Evolutionary conservation across 257 asterid species (phyloP).

Genomic region (Gentiana dahurica): DNA sequence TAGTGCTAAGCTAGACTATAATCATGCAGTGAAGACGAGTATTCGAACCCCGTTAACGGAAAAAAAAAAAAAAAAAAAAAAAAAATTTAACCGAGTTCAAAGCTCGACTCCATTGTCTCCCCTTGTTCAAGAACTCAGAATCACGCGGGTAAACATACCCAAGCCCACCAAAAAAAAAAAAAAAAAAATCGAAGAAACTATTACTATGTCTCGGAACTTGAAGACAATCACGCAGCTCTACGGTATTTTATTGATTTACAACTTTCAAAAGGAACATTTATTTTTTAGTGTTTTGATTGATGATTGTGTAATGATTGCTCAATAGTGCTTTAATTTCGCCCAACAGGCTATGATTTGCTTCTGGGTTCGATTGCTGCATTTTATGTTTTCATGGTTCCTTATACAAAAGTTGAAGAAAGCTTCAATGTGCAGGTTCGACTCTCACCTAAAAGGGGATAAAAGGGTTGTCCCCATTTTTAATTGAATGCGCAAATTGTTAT

Average conservation of each 20-base stretch:
- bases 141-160: slow-evolving; percentile 17
- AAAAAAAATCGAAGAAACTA: too few relatives aligned
- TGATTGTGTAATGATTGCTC: background rate
- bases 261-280: background rate
- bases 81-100: background rate
- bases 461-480: background rate
- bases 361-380: slow-evolving; percentile 76
- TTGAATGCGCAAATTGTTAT: background rate
- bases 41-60: background rate
- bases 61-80: background rate
- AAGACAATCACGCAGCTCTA: slow-evolving; percentile 13
- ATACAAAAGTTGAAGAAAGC: slow-evolving; percentile 97
- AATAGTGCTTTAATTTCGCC: background rate
- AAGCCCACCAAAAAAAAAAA: background rate
- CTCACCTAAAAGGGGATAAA: background rate
- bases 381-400: slow-evolving; percentile 79
- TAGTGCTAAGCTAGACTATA: background rate
- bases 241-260: slow-evolving; percentile 8
- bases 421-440: slow-evolving; percentile 76
- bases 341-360: slow-evolving; percentile 71
- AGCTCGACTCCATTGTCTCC: background rate
- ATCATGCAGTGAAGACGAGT: background rate
- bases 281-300: background rate
- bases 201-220: slow-evolving; percentile 20
- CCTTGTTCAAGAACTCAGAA: slow-evolving; percentile 12